Evolutionary conservation across 78 protist species (phyloP), one percentile per base, ranked within the genome.

Genomic region (Dictyostelium discoideum): DNA sequence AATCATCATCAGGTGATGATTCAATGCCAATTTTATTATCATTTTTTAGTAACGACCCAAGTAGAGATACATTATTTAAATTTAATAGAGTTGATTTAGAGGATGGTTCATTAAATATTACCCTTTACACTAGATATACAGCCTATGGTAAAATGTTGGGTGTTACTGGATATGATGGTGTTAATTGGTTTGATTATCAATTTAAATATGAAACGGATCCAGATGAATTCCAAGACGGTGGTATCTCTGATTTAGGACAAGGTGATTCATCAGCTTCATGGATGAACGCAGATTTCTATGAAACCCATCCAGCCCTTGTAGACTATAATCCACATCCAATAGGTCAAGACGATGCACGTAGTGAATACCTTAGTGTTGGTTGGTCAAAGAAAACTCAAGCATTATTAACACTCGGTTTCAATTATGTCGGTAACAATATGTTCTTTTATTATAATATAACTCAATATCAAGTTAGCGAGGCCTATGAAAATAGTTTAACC

Each of bases 121-220:
- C 76, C 0, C 11, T 67, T 10, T 10, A 22, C 3, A 67, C 76
- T 0, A 22, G 11, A 67, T 24, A 2, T 0, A 67, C 37, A 0
- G 76, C 6, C 6, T n/a, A 67, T 67, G 76, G 76, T 67, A 67
- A 67, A 67, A 24, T 67, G 32, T 22, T 67, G 16, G 76, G 32
- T n/a, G 76, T 67, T 24, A 67, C 9, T 20, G 76, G 32, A 9
- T 67, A 67, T 67, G 76, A 67, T 67, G 76, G 76, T 67, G 76
- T 67, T 10, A 67, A 67, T 67, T 67, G 76, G 76, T 67, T 67
- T n/a, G 76, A 67, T 67, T 67, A n/a, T n/a, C 76, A 67, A 67
- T 67, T 67, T 9, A 54, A 54, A 54, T 5, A 18, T 16, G 65
- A 54, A 2, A n/a, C 8, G n/a, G 18, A 24, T 24, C 16, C 29